Percentiles rank a stretch among this genome's conserved stretches.
Evolutionary conservation across 805 yeast genomes (phyloP).

Genomic region (Pichia insulana): DNA sequence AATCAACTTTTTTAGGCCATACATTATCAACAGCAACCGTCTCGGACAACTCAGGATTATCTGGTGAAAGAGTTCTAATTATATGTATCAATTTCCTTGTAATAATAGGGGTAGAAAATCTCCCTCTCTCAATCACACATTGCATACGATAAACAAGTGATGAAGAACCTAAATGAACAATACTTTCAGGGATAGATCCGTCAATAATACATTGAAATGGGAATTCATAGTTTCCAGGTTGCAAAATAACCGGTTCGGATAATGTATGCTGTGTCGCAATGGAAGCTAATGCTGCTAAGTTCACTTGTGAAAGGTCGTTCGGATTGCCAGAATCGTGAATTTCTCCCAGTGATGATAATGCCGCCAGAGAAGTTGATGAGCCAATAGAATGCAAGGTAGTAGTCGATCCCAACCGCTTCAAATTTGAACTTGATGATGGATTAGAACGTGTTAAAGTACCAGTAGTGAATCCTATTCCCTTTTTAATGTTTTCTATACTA

Average conservation of each 20-base stretch:
- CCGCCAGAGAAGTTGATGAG: slow-evolving; percentile 11
- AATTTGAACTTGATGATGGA: slow-evolving; percentile 36
- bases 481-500: slow-evolving; percentile 5
- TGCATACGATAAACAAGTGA: slow-evolving; percentile 63
- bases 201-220: slow-evolving; percentile 84
- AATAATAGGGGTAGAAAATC: slow-evolving; percentile 55
- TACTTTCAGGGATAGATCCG: slow-evolving; percentile 77
- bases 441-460: slow-evolving; percentile 29
- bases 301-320: slow-evolving; percentile 20
- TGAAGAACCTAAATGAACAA: slow-evolving; percentile 83
- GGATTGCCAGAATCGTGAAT: slow-evolving; percentile 20
- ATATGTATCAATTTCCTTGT: slow-evolving; percentile 70
- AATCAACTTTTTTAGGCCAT: slow-evolving; percentile 93
- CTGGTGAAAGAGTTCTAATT: slow-evolving; percentile 80
- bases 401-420: slow-evolving; percentile 32
- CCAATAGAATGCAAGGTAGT: slow-evolving; percentile 2
- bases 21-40: slow-evolving; percentile 90
- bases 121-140: slow-evolving; percentile 76
- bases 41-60: slow-evolving; percentile 79
- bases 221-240: slow-evolving; percentile 78
- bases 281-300: slow-evolving; percentile 12
- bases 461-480: slow-evolving; percentile 20
- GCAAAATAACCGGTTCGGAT: slow-evolving; percentile 32
- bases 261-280: slow-evolving; percentile 1
- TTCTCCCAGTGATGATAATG: slow-evolving; percentile 17